Evolutionary conservation across 129 eudicot genomes (phyloP).

Genomic region (Tagetes erecta): DNA sequence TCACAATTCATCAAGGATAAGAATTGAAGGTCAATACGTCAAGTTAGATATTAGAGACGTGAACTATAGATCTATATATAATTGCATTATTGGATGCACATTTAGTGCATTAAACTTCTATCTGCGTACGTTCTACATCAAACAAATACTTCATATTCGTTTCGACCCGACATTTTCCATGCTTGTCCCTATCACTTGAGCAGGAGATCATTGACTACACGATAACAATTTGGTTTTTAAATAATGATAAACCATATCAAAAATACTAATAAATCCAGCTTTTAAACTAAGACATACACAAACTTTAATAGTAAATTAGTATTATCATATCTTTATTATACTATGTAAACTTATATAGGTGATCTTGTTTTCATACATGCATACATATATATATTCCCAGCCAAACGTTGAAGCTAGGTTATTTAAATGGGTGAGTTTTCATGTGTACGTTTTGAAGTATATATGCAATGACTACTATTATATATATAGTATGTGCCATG

Average conservation of each 20-base stretch:
- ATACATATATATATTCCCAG: no score
- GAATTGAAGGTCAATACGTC: slow-evolving; percentile 10
- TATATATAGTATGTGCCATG: no score
- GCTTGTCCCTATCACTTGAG: slow-evolving; percentile 7
- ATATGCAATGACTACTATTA: no score
- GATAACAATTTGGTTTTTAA: not conserved
- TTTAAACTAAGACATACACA: not conserved
- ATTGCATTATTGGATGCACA: slow-evolving; percentile 24
- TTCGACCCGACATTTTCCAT: not conserved
- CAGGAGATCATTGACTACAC: not conserved
- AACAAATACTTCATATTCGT: slow-evolving; percentile 8
- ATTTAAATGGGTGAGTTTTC: no score
- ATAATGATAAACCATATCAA: not conserved
- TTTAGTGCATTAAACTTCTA: slow-evolving; percentile 22
- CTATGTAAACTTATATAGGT: no score
- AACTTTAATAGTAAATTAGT: not conserved
- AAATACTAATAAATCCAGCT: not conserved
- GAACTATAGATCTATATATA: not conserved
- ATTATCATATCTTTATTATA: no score
- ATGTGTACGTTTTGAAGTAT: no score
- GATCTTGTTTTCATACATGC: no score
- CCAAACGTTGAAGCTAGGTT: no score
- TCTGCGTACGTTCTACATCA: not conserved
- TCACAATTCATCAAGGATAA: slow-evolving; percentile 6
- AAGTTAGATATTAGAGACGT: slow-evolving; percentile 11